phyloP scores from a whole-genome alignment of 306 rosid species.

The Oxytropis ochrocephala region DNA sequence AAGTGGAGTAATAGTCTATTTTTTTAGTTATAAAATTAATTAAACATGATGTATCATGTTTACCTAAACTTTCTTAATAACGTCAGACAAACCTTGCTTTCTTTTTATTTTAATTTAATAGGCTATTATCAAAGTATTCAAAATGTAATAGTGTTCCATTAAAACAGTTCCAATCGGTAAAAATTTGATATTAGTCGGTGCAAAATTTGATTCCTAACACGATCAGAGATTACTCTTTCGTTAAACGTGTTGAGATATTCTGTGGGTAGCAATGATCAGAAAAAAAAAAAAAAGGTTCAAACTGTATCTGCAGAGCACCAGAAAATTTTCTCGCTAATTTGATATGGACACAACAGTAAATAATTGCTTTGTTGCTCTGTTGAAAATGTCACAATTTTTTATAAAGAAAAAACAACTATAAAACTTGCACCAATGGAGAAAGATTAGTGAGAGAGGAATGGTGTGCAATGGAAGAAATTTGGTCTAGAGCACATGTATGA shows the following conservation, averaged over 20 bases:
- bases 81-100: too few species aligned
- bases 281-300: too few species aligned
- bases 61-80: background rate
- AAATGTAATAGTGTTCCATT: too few species aligned
- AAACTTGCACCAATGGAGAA: background rate
- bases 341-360: background rate
- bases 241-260: too few species aligned
- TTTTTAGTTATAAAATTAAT: background rate
- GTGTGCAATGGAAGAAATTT: background rate
- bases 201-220: too few species aligned
- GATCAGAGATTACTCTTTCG: too few species aligned
- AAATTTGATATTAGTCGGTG: too few species aligned
- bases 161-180: too few species aligned
- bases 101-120: too few species aligned
- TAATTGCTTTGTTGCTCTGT: background rate
- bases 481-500: background rate
- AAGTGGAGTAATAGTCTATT: background rate
- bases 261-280: too few species aligned
- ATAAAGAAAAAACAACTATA: background rate
- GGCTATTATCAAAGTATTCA: too few species aligned
- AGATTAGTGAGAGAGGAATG: background rate
- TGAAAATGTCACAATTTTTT: constrained; percentile 1
- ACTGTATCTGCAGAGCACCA: background rate
- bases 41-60: background rate
- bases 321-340: background rate